phyloP scores from a whole-genome alignment of 1,139 yeast genomes.

The Arxiozyma bovina region DNA sequence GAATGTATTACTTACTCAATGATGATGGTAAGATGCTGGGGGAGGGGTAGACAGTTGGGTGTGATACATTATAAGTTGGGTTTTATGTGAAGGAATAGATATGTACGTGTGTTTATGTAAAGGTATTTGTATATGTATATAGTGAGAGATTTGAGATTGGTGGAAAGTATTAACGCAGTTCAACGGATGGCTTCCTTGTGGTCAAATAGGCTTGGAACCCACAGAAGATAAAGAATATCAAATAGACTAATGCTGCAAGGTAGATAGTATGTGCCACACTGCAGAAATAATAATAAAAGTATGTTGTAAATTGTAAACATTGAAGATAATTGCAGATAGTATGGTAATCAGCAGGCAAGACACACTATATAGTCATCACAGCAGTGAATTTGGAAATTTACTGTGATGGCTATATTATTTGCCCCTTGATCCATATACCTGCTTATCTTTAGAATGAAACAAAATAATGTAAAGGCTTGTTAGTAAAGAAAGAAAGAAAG shows the following conservation, averaged over 20 bases:
- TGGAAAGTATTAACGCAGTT: conserved; percentile 19
- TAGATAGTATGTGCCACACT: conserved; percentile 82
- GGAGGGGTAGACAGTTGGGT: too few relatives aligned
- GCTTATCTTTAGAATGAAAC: too few relatives aligned
- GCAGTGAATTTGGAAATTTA: too few relatives aligned
- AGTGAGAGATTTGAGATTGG: not conserved
- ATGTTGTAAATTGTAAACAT: too few relatives aligned
- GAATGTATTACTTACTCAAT: too few relatives aligned
- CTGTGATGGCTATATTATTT: too few relatives aligned
- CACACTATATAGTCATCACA: too few relatives aligned
- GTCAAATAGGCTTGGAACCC: conserved; percentile 60
- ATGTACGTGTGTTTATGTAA: not conserved
- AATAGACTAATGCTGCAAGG: conserved; percentile 81
- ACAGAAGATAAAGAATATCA: conserved; percentile 74
- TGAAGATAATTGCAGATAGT: too few relatives aligned
- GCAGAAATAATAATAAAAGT: conserved; percentile 2
- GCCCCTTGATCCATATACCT: too few relatives aligned
- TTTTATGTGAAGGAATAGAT: not conserved
- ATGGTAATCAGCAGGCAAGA: too few relatives aligned
- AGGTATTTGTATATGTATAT: not conserved
- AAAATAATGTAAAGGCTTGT: not conserved
- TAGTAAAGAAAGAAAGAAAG: not conserved
- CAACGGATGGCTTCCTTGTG: conserved; percentile 26
- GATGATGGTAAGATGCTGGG: too few relatives aligned
- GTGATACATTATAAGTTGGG: not conserved